These are phyloP conservation scores for Sclerotinia sclerotiorum DNA, from an alignment of 2,329 filamentous ascomycete species.

Conservation along the genomic window DNA sequence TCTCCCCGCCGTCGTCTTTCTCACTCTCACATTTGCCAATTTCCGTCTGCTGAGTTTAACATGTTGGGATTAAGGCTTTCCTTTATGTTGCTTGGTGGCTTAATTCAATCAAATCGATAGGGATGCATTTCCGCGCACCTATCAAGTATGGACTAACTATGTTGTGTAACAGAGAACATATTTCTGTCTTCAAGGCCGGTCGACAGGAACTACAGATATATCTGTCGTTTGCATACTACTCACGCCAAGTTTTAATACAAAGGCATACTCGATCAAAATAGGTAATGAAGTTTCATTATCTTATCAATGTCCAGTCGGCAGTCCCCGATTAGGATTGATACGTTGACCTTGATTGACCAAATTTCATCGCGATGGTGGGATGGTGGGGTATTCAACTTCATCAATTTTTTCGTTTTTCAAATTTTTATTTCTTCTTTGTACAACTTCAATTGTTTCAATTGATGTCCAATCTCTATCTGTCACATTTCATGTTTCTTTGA, in stretches of 20 bases:
- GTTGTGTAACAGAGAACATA: neutral
- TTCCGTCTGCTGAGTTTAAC: neutral
- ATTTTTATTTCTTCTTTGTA: neutral
- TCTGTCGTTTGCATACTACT: neutral
- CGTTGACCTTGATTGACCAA: slow-evolving; percentile 13
- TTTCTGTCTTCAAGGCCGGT: neutral
- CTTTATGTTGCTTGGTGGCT: neutral
- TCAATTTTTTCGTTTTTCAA: neutral
- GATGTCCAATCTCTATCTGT: neutral
- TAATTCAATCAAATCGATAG: neutral
- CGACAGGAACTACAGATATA: neutral
- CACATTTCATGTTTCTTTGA: neutral
- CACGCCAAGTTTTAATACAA: neutral
- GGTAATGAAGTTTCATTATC: slow-evolving; percentile 20
- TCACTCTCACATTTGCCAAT: neutral
- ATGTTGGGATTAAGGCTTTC: neutral
- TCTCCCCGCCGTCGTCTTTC: neutral
- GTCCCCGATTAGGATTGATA: neutral
- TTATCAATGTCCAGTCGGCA: slow-evolving; percentile 6
- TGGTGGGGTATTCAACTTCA: neutral
- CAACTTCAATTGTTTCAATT: neutral
- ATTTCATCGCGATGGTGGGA: slow-evolving; percentile 1
- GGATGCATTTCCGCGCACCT: neutral
- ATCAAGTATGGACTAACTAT: neutral
- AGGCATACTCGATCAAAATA: slow-evolving; percentile 3